phyloP scores from a whole-genome alignment of 495 filamentous ascomycete species.

The Hyaloscypha hepaticicola region DNA sequence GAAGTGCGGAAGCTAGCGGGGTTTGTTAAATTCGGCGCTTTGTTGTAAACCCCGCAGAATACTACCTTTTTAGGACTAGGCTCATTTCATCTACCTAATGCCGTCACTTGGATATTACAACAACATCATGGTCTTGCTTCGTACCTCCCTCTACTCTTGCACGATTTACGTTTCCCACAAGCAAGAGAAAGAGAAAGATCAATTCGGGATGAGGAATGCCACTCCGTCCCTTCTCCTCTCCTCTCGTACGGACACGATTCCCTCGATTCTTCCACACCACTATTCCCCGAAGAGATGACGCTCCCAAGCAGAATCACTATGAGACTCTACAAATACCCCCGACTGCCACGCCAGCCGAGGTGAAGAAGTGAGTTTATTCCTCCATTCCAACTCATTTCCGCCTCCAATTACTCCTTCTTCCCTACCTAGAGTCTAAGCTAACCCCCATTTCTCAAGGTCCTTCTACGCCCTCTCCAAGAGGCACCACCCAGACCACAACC shows the following conservation, averaged over 20 bases:
- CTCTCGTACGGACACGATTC: constrained; percentile 21
- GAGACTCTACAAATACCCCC: constrained; percentile 72
- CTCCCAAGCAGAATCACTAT: constrained; percentile 61
- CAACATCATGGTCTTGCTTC: neutral
- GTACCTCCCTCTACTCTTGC: neutral
- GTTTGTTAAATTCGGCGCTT: too few species aligned
- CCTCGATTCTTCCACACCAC: constrained; percentile 45
- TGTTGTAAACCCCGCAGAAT: neutral
- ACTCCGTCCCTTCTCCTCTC: constrained; percentile 30
- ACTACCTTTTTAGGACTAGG: constrained; percentile 11
- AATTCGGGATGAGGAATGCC: constrained; percentile 32
- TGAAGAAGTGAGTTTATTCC: constrained; percentile 67
- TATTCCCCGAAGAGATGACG: constrained; percentile 31
- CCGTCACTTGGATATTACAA: constrained; percentile 4
- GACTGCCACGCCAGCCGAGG: constrained; percentile 67
- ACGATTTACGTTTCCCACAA: neutral
- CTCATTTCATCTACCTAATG: neutral
- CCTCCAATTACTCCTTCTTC: neutral
- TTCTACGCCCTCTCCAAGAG: constrained; percentile 91
- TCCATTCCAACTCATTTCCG: constrained; percentile 1
- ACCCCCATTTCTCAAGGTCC: constrained; percentile 48
- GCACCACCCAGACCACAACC: constrained; percentile 95
- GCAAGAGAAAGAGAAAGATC: neutral
- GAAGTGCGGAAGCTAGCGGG: neutral
- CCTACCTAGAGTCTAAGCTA: neutral